Evolutionary conservation across 2,329 filamentous ascomycete genomes (phyloP).

Genomic region (Botryotinia convoluta): DNA sequence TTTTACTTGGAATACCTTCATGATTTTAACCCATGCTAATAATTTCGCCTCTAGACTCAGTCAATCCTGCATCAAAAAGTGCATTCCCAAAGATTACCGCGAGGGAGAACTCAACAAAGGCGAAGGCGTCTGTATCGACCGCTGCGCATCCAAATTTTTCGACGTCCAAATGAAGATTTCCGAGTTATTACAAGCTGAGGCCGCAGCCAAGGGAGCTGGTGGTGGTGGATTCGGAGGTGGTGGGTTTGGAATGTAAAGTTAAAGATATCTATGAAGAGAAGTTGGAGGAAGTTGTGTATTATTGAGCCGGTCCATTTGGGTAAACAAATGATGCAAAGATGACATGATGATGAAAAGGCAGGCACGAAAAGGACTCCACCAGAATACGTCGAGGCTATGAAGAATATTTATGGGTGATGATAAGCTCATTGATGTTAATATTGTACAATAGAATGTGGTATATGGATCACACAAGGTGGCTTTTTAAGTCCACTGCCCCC

Average conservation of each 20-base stretch:
- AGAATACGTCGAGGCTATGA: background rate
- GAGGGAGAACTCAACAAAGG: slow-evolving; percentile 98
- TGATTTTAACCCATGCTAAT: slow-evolving; percentile 18
- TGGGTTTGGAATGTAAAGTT: slow-evolving; percentile 43
- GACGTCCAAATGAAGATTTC: slow-evolving; percentile 97
- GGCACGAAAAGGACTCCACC: slow-evolving; percentile 1
- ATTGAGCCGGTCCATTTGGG: background rate
- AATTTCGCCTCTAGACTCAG: slow-evolving; percentile 59
- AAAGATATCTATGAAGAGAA: background rate
- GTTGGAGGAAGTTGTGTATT: background rate
- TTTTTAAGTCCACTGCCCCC: slow-evolving; percentile 28
- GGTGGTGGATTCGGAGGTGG: slow-evolving; percentile 47
- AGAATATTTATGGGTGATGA: background rate
- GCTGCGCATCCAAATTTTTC: slow-evolving; percentile 97
- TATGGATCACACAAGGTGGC: slow-evolving; percentile 20
- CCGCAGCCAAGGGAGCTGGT: slow-evolving; percentile 61
- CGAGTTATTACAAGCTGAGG: slow-evolving; percentile 92
- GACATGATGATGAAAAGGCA: slow-evolving; percentile 3
- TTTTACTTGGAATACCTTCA: background rate
- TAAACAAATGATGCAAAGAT: slow-evolving; percentile 1
- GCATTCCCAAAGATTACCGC: slow-evolving; percentile 87
- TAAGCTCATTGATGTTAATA: slow-evolving; percentile 6
- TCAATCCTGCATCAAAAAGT: slow-evolving; percentile 89
- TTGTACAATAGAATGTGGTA: slow-evolving; percentile 31
- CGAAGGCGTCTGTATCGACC: slow-evolving; percentile 96